Percentiles rank a stretch among this genome's conserved stretches.
Conservation (phyloP, 768 basidiomycete genomes). For the Xerocomus spinulosus region DNA sequence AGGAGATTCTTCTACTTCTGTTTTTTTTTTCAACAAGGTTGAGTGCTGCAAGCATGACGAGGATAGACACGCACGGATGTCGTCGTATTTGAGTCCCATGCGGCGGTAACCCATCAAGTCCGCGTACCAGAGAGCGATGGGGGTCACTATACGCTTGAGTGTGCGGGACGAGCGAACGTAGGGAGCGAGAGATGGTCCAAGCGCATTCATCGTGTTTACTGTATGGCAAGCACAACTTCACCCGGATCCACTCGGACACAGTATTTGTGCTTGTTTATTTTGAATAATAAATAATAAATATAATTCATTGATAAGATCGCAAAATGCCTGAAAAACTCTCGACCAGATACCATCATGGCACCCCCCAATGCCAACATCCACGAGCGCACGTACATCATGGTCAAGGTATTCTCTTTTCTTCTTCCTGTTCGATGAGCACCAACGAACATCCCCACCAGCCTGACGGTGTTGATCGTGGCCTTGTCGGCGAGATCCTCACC, state of each 20-base stretch:
- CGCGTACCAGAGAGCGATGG: slow-evolving; percentile 81
- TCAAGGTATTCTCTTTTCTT: slow-evolving; percentile 62
- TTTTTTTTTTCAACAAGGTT: not conserved
- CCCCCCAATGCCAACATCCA: slow-evolving; percentile 39
- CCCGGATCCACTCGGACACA: slow-evolving; percentile 22
- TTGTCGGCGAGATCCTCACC: slow-evolving; percentile 92
- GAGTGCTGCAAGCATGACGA: not conserved
- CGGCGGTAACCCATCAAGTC: slow-evolving; percentile 77
- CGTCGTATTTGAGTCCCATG: slow-evolving; percentile 90
- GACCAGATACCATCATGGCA: slow-evolving; percentile 30
- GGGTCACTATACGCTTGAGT: slow-evolving; percentile 64
- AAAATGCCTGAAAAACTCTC: slow-evolving; percentile 20
- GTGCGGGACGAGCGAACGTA: slow-evolving; percentile 65
- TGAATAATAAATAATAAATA: not conserved
- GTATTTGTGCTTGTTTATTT: slow-evolving; percentile 44
- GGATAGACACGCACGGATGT: slow-evolving; percentile 64
- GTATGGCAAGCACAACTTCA: not conserved
- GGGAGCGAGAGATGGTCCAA: slow-evolving; percentile 74
- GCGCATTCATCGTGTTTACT: slow-evolving; percentile 34
- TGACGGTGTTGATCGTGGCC: slow-evolving; percentile 96
- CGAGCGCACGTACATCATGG: slow-evolving; percentile 99
- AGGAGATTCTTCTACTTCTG: slow-evolving; percentile 73
- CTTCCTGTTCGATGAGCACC: not conserved
- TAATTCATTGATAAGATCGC: slow-evolving; percentile 29
- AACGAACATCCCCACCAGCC: slow-evolving; percentile 49